A percentile compares a stretch with the other conserved stretches of the same genome.
These are phyloP conservation scores for Astrothelium subdiscretum DNA, from an alignment of 495 filamentous ascomycete species.

Conservation along the genomic window DNA sequence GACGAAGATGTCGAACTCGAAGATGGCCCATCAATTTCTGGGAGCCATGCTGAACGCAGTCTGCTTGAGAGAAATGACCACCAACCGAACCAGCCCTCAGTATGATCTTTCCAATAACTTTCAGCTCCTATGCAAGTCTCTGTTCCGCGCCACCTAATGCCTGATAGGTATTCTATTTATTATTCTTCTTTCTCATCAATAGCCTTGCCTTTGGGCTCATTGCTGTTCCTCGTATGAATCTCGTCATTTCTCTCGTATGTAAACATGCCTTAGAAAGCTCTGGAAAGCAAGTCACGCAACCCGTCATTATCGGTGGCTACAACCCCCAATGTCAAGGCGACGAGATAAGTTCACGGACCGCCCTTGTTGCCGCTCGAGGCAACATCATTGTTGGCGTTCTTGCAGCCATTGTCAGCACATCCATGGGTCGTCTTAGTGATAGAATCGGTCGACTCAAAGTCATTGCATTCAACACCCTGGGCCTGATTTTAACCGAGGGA, in stretches of 20 bases:
- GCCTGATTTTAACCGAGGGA: slow-evolving; percentile 1
- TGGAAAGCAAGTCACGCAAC: background rate
- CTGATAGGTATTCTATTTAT: background rate
- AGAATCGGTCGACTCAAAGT: slow-evolving; percentile 2
- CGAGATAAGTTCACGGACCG: background rate
- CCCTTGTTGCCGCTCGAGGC: background rate
- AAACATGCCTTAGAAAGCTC: background rate
- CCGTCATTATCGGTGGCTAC: slow-evolving; percentile 5
- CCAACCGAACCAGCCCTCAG: background rate
- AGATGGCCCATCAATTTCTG: background rate
- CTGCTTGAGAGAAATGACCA: background rate
- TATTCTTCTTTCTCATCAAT: background rate
- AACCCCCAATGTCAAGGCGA: slow-evolving; percentile 6
- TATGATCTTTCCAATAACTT: background rate
- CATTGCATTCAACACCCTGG: background rate
- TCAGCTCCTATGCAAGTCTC: background rate
- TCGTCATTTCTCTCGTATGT: background rate
- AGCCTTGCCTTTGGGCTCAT: slow-evolving; percentile 1
- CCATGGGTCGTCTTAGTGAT: slow-evolving; percentile 4
- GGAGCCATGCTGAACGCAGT: background rate
- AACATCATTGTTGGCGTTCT: slow-evolving; percentile 5
- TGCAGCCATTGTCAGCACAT: background rate
- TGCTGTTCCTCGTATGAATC: background rate
- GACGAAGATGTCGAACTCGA: background rate
- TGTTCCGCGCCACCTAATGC: background rate